Base-by-base conservation (phyloP, 1,284 basidiomycete genomes). In the Pulveroboletus sp. region DNA sequence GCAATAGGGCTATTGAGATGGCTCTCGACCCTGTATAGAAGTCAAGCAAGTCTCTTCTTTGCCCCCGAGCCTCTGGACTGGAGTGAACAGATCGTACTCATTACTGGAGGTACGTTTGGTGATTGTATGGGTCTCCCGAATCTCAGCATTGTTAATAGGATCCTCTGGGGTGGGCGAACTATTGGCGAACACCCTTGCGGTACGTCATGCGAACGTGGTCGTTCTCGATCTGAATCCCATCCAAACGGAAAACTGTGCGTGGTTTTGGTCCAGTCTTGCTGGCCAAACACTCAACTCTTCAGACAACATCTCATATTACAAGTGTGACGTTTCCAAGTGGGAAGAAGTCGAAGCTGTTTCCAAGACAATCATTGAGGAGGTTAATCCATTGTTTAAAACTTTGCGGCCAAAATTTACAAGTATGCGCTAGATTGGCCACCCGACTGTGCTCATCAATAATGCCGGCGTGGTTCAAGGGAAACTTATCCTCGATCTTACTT, bases 401-500 rank as follows among this genome's bases (percentile, higher is more conserved):
- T 43, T 17, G 17, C 8, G 17, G 13, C 43, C 41, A 41, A 26
- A 48, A 55, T 54, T 59, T 24, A 50, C 46, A 4, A 40, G 33
- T 48, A 45, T 48, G 4, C 29, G 50, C n/a, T 64, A 94, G 91
- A 77, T 95, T 52, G 94, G 94, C 8, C 80, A 90, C 52, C 91
- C 94, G 2, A 96, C 96, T 0, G 82, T 98, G 35, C 74, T 99
- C 16, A 79, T 99, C 66, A 98, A 98, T 75, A 98, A 98, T 66
- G 96, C 96, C 1, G 96, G 95, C n/a, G 84, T 98, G 53, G 91
- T 92, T 35, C 89, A 95, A 72, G 94, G 95, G 33, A 95, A 93
- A 66, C 76, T 87, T 1, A 75, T 98, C 26, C 74, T 95, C 6
- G 93, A 95, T 65, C 77, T 98, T 50, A 77, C 76, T 1, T 79